Evolutionary conservation across 2,329 filamentous ascomycete species (phyloP), one percentile per base, ranked within the genome.

Genomic region (Phyllosticta paracitricarpa): DNA sequence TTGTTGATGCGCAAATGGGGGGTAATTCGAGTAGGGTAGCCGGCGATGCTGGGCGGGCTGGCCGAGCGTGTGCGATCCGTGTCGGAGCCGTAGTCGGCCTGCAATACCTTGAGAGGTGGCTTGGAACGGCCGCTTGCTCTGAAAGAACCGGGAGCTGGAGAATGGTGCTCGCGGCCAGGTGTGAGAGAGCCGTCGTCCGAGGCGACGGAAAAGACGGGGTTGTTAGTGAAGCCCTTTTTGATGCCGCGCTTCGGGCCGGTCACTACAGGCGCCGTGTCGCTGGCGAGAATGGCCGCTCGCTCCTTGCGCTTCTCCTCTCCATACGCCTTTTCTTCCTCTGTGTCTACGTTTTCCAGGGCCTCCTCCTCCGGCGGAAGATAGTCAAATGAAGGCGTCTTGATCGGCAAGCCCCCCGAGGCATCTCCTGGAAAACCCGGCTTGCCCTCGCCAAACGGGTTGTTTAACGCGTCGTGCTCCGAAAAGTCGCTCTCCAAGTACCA

Each of bases 401-500:
- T 71, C 62, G 80, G 81, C 66, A 81, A 70, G 14, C 76, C 73
- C 48, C 76, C 71, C 51, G 75, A 76, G 59, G 66, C 72, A 66
- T 72, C 69, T n/a, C 69, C 71, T 19, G 68, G 64, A 8, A 65
- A 68, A 1, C 70, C 73, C 57, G 72, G 69, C 62, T 74, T 72
- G n/a, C 79, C 79, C 10, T 72, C 73, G 0, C 94, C 94, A 68
- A 97, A 99, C 0, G 94, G 94, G 69, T 99, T 99, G 67, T 89
- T 87, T 56, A 90, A 82, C 54, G 91, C 93, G 61, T 89, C 91
- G 68, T 96, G 89, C 67, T 88, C 85, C 0, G 89, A 89, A 67
- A 97, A 97, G 72, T 97, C 91, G 28, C 92, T 96, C 73, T 99
- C 94, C 19, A 99, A 82, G 71, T 99, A 97, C 80, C 94, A 97